Evolutionary conservation across 2,329 filamentous ascomycete species (phyloP).

Genomic region (Stemphylium beticola): DNA sequence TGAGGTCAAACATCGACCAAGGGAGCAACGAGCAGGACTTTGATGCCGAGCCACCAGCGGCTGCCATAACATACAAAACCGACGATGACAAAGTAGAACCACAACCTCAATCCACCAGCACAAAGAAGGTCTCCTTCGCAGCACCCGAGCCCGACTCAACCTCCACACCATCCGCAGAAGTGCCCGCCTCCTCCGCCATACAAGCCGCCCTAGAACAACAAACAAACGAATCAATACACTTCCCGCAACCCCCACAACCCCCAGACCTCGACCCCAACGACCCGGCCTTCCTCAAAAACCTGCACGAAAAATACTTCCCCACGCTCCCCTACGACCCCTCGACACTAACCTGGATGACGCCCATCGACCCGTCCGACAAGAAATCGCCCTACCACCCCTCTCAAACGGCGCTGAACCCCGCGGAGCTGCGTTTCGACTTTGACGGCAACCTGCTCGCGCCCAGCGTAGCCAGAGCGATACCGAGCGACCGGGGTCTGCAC

Average conservation of each 20-base stretch:
- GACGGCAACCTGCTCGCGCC: constrained; percentile 81
- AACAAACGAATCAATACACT: constrained; percentile 66
- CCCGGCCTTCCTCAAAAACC: constrained; percentile 79
- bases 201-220: constrained; percentile 50
- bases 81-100: constrained; percentile 18
- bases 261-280: constrained; percentile 84
- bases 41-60: constrained; percentile 11
- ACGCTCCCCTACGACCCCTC: constrained; percentile 82
- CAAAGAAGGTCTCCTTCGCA: constrained; percentile 47
- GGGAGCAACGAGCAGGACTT: constrained; percentile 53
- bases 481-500: constrained; percentile 81
- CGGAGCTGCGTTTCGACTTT: constrained; percentile 88
- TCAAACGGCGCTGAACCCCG: constrained; percentile 72
- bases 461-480: constrained; percentile 72
- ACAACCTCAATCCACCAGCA: constrained; percentile 14
- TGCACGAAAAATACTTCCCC: constrained; percentile 95
- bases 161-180: constrained; percentile 1
- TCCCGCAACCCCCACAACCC: constrained; percentile 61
- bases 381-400: constrained; percentile 81
- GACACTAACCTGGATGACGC: constrained; percentile 88
- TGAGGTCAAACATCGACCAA: constrained; percentile 77
- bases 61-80: constrained; percentile 10
- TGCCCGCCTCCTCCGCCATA: background rate
- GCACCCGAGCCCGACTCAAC: constrained; percentile 17
- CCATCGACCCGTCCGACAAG: constrained; percentile 66